Evolutionary conservation across 495 filamentous ascomycete genomes (phyloP).

Genomic region (Aspergillus homomorphus): DNA sequence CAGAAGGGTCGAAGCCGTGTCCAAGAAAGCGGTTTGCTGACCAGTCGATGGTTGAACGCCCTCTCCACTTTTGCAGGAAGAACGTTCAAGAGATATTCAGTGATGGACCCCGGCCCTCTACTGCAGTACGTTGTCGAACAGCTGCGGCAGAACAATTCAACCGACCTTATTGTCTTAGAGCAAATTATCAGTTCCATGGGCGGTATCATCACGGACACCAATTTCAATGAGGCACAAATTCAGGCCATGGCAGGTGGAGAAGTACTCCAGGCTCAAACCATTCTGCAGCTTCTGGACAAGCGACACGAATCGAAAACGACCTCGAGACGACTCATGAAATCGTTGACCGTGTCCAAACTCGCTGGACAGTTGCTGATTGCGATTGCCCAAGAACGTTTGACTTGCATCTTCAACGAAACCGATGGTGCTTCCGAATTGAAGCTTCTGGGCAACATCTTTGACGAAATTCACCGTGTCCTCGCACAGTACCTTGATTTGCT

Average conservation of each 20-base stretch:
- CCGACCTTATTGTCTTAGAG: slow-evolving; percentile 83
- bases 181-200: slow-evolving; percentile 88
- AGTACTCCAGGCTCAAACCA: slow-evolving; percentile 70
- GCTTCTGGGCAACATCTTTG: slow-evolving; percentile 76
- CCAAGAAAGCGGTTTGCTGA: slow-evolving; percentile 79
- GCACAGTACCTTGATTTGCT: slow-evolving; percentile 87
- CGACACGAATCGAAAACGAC: slow-evolving; percentile 66
- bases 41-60: slow-evolving; percentile 84
- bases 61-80: slow-evolving; percentile 82
- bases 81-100: slow-evolving; percentile 73
- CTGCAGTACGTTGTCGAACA: slow-evolving; percentile 86
- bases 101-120: slow-evolving; percentile 81
- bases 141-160: slow-evolving; percentile 73
- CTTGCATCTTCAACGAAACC: slow-evolving; percentile 67
- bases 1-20: slow-evolving; percentile 72
- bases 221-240: slow-evolving; percentile 83
- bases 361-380: slow-evolving; percentile 78
- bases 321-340: slow-evolving; percentile 72
- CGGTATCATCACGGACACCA: slow-evolving; percentile 78
- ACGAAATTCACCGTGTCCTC: slow-evolving; percentile 82
- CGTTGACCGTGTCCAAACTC: slow-evolving; percentile 66
- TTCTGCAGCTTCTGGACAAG: slow-evolving; percentile 73
- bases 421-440: slow-evolving; percentile 72
- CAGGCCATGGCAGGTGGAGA: slow-evolving; percentile 84
- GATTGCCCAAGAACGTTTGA: slow-evolving; percentile 83